Evolutionary conservation across 352 stramenopile species (phyloP).

Genomic region (Phytophthora brassicae): DNA sequence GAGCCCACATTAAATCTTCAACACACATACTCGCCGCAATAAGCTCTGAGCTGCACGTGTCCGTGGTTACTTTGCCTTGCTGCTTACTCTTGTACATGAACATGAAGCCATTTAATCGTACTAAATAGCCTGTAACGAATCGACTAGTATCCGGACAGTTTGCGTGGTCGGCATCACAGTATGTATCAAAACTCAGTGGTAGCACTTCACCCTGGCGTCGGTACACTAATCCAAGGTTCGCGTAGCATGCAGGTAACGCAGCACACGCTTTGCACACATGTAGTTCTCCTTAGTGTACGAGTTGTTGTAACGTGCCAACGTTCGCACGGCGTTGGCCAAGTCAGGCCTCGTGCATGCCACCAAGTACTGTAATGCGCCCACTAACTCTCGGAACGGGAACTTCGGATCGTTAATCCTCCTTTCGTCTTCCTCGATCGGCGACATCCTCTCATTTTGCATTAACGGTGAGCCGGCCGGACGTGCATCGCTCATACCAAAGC

Average conservation of each 20-base stretch:
- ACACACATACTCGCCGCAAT: not conserved
- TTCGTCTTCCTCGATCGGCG: constrained; percentile 1
- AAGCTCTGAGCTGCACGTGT: not conserved
- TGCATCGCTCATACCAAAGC: constrained; percentile 1
- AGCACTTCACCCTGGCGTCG: not conserved
- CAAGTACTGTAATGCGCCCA: not conserved
- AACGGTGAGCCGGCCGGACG: not conserved
- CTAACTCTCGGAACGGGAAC: constrained; percentile 1
- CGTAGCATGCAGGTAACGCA: not conserved
- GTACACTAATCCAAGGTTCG: not conserved
- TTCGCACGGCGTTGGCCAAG: not conserved
- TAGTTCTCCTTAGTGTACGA: constrained; percentile 1
- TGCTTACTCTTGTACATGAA: not conserved
- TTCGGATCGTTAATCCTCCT: not conserved
- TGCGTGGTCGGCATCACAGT: not conserved
- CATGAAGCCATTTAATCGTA: not conserved
- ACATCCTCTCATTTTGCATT: not conserved
- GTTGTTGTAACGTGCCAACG: not conserved
- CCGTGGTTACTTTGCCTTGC: not conserved
- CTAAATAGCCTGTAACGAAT: not conserved
- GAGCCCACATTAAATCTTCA: not conserved
- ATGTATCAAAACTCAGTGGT: not conserved
- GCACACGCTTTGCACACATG: not conserved
- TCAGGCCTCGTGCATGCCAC: not conserved
- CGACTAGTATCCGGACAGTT: not conserved